Evolutionary conservation across 257 asterid species (phyloP), one percentile per base, ranked within the genome.

Genomic region (Nyctanthes arbortristis): DNA sequence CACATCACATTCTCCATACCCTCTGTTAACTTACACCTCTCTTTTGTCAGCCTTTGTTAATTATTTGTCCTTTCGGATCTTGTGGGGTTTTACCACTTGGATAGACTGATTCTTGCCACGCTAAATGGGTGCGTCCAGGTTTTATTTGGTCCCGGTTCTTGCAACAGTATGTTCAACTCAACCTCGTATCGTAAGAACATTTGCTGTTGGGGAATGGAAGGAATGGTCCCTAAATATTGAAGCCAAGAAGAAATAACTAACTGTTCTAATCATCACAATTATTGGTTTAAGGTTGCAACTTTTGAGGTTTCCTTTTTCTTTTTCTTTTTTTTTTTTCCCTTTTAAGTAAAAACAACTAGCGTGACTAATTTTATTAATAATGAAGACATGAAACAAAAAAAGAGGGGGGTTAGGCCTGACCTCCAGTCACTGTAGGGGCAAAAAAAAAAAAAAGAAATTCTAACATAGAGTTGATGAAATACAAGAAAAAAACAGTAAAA

Each of bases 1-100:
- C n/a, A n/a, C n/a, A n/a, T n/a, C 45, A 62, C 18, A 63, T 67
- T 79, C 70, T 43, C 63, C 18, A 14, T 43, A 69, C 56, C 59
- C 30, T 69, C n/a, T n/a, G n/a, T n/a, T n/a, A n/a, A n/a, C 58
- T 22, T 66, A 54, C 37, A 52, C 49, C 25, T 43, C 31, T 20
- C 43, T 60, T 60, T 70, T 34, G 61, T 56, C n/a, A n/a, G 66
- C 34, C 36, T 37, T 16, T 32, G 70, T 22, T 14, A 22, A 33
- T 18, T 40, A 31, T 47, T 56, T 16, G 56, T 43, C 52, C 5
- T 59, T 59, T 59, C 33, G 3, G 59, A 73, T 57, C 3, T 52
- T 45, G 29, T 72, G 59, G 81, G 79, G 81, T 29, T 33, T 56
- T 37, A 73, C 62, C 81, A 81, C 74, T 71, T 77, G 75, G 66